Evolutionary conservation across 2,329 filamentous ascomycete species (phyloP).

Genomic region (Chrysosporium queenslandicum): DNA sequence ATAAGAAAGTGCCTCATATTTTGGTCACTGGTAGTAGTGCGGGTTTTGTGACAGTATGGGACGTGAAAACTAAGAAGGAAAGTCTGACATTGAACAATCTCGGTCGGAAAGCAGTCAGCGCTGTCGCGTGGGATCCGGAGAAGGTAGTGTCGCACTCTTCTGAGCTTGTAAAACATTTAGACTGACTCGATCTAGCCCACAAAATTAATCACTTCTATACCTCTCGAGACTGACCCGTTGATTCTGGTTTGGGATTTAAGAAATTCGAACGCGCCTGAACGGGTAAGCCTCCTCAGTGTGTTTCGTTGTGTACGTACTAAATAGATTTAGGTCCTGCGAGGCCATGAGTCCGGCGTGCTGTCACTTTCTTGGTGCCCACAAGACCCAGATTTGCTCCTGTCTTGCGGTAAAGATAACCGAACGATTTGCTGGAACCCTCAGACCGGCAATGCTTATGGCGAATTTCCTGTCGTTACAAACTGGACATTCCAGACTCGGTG

Average conservation of each 20-base stretch:
- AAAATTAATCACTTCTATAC: slow-evolving; percentile 83
- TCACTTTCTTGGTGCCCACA: slow-evolving; percentile 93
- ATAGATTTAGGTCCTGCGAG: slow-evolving; percentile 56
- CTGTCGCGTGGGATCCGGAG: slow-evolving; percentile 94
- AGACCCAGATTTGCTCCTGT: slow-evolving; percentile 78
- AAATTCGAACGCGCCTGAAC: slow-evolving; percentile 89
- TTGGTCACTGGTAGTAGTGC: slow-evolving; percentile 85
- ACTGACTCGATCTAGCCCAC: slow-evolving; percentile 48
- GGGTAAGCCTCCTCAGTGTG: slow-evolving; percentile 27
- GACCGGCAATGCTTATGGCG: slow-evolving; percentile 75
- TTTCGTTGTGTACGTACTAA: slow-evolving; percentile 14
- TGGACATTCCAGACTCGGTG: slow-evolving; percentile 96
- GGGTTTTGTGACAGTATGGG: slow-evolving; percentile 96
- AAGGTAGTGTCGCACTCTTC: slow-evolving; percentile 42
- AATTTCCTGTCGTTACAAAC: slow-evolving; percentile 96
- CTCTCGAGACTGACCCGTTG: slow-evolving; percentile 76
- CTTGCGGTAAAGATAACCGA: slow-evolving; percentile 91
- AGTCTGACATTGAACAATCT: slow-evolving; percentile 84
- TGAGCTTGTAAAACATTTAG: neutral
- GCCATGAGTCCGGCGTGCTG: slow-evolving; percentile 88
- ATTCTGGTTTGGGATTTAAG: slow-evolving; percentile 91
- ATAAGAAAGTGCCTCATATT: slow-evolving; percentile 94
- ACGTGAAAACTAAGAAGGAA: slow-evolving; percentile 95
- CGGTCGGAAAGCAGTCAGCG: slow-evolving; percentile 84
- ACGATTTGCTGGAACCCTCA: slow-evolving; percentile 95